phyloP scores from a whole-genome alignment of 257 asterid species.

The Phtheirospermum japonicum region DNA sequence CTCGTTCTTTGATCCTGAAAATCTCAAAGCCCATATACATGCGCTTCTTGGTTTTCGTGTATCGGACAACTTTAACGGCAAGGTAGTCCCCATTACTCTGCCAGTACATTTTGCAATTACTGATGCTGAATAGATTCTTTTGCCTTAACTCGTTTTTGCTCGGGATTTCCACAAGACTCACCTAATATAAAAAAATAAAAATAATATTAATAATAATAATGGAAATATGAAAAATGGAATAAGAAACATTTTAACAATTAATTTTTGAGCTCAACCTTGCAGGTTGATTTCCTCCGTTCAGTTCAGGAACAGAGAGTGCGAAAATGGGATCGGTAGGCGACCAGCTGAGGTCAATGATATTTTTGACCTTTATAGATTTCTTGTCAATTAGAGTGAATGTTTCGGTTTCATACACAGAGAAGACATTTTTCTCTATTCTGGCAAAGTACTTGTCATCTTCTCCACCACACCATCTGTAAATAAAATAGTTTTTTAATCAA shows the following conservation, averaged over 20 bases:
- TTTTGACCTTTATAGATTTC: conserved; percentile 85
- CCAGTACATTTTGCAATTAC: conserved; percentile 98
- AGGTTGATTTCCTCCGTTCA: conserved; percentile 97
- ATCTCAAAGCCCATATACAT: no score
- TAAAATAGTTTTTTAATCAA: conserved; percentile 13
- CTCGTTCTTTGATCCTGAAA: no score
- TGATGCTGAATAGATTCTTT: conserved; percentile 89
- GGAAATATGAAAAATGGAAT: neutral
- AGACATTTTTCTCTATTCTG: conserved; percentile 72
- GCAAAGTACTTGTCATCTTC: conserved; percentile 89
- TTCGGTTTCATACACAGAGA: conserved; percentile 87
- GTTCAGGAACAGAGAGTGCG: conserved; percentile 88
- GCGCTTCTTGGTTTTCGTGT: no score
- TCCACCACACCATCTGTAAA: conserved; percentile 88
- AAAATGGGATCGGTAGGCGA: conserved; percentile 91
- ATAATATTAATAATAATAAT: neutral
- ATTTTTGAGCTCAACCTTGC: conserved; percentile 63
- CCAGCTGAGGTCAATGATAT: conserved; percentile 86
- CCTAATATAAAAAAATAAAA: no score
- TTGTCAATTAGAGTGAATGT: conserved; percentile 86
- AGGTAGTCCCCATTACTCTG: conserved; percentile 96
- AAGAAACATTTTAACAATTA: neutral
- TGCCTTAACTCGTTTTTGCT: conserved; percentile 90
- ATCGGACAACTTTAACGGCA: conserved; percentile 89
- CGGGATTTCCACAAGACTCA: conserved; percentile 87